phyloP scores from a whole-genome alignment of 345 rosid species.

The Hibiscus mutabilis region DNA sequence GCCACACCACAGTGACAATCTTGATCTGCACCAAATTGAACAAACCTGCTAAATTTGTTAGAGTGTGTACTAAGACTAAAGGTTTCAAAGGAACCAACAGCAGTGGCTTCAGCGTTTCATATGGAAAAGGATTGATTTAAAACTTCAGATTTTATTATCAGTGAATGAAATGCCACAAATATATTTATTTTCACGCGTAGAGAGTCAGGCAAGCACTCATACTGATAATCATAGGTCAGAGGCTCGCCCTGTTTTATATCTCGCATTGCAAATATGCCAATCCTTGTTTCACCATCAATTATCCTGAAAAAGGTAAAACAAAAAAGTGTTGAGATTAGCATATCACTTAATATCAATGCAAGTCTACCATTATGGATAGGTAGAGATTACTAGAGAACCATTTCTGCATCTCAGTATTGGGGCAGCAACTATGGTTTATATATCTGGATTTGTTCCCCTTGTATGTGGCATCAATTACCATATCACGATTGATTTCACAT shows the following conservation, averaged over 20 bases:
- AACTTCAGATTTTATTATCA: conserved; percentile 3
- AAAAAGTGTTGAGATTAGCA: conserved; percentile 10
- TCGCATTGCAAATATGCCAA: conserved; percentile 78
- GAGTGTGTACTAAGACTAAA: conserved; percentile 24
- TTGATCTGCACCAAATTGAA: conserved; percentile 98
- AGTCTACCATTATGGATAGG: conserved; percentile 17
- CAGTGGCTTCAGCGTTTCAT: background rate
- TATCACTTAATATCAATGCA: conserved; percentile 1
- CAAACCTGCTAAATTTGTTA: conserved; percentile 81
- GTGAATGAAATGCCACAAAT: background rate
- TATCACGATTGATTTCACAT: conserved; percentile 84
- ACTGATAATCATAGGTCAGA: conserved; percentile 94
- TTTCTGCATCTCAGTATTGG: conserved; percentile 98
- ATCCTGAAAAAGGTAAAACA: conserved; percentile 43
- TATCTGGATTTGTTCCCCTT: conserved; percentile 96
- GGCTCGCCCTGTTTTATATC: conserved; percentile 80
- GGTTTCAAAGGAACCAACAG: background rate
- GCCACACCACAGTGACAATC: conserved; percentile 83
- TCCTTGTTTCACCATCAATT: conserved; percentile 93
- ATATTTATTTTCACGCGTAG: background rate
- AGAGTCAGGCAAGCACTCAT: conserved; percentile 29
- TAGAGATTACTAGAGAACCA: conserved; percentile 68
- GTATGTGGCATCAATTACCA: conserved; percentile 95
- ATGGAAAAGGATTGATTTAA: background rate
- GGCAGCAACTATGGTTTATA: conserved; percentile 89